Conservation (phyloP, 2,329 filamentous ascomycete genomes). For the Coleophoma crateriformis region DNA sequence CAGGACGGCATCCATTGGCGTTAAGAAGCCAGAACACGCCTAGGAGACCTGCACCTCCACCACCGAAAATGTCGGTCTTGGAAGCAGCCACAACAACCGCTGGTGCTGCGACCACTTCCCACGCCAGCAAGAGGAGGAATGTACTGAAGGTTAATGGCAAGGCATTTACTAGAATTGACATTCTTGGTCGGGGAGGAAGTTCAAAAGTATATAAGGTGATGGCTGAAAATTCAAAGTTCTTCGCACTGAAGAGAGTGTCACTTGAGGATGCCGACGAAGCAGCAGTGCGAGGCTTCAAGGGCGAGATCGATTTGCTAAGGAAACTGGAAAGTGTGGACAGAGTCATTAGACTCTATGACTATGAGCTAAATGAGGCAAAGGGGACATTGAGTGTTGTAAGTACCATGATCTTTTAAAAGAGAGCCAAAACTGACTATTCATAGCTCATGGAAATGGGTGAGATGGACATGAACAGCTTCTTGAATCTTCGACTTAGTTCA, state of each 20-base stretch:
- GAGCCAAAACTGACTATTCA: background rate
- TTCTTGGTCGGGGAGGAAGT: constrained; percentile 86
- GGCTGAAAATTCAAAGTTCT: constrained; percentile 93
- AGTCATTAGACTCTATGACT: constrained; percentile 87
- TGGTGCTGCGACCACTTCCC: constrained; percentile 70
- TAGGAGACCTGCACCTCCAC: constrained; percentile 70
- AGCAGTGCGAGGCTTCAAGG: constrained; percentile 82
- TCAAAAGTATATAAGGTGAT: constrained; percentile 95
- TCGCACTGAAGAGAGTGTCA: constrained; percentile 88
- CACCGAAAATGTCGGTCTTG: constrained; percentile 95
- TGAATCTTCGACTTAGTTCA: constrained; percentile 66
- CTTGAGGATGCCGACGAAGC: constrained; percentile 83
- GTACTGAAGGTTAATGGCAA: constrained; percentile 88
- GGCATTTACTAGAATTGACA: constrained; percentile 82
- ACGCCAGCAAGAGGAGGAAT: constrained; percentile 65
- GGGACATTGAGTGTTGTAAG: constrained; percentile 78
- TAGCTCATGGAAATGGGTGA: constrained; percentile 97
- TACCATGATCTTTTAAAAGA: constrained; percentile 12
- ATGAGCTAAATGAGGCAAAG: constrained; percentile 89
- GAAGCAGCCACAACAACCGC: constrained; percentile 82
- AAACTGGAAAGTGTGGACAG: constrained; percentile 80
- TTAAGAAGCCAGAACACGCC: constrained; percentile 63
- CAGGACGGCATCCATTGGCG: constrained; percentile 50
- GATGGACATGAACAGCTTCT: constrained; percentile 81
- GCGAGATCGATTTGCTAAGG: constrained; percentile 86